Evolutionary conservation across 1,139 yeast genomes (phyloP).

Genomic region (Yamadazyma epiphylla): DNA sequence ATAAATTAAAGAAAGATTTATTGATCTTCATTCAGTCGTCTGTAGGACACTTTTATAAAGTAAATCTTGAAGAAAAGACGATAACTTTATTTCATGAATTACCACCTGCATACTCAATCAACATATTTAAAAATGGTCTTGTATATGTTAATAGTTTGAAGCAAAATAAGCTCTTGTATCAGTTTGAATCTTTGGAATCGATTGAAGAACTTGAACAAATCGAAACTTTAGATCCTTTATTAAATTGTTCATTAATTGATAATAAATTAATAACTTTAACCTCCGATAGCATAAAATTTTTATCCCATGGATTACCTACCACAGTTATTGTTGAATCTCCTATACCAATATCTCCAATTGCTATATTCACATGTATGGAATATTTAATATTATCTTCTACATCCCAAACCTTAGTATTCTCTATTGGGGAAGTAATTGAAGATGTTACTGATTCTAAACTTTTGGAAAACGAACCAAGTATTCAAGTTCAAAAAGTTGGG

Average conservation of each 20-base stretch:
- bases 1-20: constrained; percentile 58
- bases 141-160: constrained; percentile 63
- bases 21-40: constrained; percentile 72
- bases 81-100: constrained; percentile 69
- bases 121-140: constrained; percentile 72
- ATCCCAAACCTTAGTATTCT: constrained; percentile 67
- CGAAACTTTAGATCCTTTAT: constrained; percentile 55
- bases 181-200: constrained; percentile 71
- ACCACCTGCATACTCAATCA: constrained; percentile 51
- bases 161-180: constrained; percentile 65
- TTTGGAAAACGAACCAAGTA: constrained; percentile 52
- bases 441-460: constrained; percentile 70
- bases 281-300: constrained; percentile 42
- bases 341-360: constrained; percentile 59
- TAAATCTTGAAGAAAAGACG: constrained; percentile 40
- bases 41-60: constrained; percentile 74
- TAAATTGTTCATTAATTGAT: constrained; percentile 43
- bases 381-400: constrained; percentile 66
- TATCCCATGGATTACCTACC: constrained; percentile 61
- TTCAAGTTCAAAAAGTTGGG: constrained; percentile 73
- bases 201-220: constrained; percentile 50
- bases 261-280: constrained; percentile 26
- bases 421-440: constrained; percentile 77
- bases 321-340: constrained; percentile 67
- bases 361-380: constrained; percentile 61